These are phyloP conservation scores for Chlorella sp. DNA, from an alignment of 139 green algal genomes.

Conservation along the genomic window DNA sequence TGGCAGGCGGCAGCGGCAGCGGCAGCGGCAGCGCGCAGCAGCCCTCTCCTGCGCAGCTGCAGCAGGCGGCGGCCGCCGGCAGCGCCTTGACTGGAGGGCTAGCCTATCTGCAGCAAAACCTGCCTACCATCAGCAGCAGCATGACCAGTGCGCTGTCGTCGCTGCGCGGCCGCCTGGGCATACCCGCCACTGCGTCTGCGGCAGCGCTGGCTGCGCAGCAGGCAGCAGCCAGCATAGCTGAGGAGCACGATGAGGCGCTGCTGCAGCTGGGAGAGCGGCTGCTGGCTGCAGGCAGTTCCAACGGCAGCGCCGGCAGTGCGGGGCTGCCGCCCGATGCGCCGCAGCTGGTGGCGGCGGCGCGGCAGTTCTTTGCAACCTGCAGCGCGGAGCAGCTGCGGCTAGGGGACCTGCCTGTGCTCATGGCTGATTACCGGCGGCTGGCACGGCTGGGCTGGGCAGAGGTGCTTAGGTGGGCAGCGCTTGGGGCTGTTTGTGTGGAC, in stretches of 20 bases:
- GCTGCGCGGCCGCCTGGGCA: conserved; percentile 28
- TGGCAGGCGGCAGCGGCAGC: neutral
- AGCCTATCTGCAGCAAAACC: conserved; percentile 9
- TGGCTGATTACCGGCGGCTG: conserved; percentile 47
- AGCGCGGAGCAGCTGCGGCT: conserved; percentile 13
- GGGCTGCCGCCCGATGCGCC: neutral
- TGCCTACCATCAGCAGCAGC: neutral
- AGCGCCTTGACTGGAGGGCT: conserved; percentile 5
- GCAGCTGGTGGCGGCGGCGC: conserved; percentile 23
- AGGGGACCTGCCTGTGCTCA: conserved; percentile 30
- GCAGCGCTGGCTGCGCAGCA: conserved; percentile 13
- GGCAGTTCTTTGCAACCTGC: conserved; percentile 24
- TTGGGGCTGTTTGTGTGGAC: neutral
- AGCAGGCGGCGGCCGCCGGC: neutral
- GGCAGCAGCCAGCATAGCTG: neutral
- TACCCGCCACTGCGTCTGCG: conserved; percentile 1
- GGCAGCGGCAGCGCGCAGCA: neutral
- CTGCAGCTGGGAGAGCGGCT: conserved; percentile 29
- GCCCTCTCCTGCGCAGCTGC: neutral
- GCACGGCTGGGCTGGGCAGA: conserved; percentile 31
- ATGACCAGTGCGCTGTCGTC: conserved; percentile 22
- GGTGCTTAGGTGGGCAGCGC: conserved; percentile 8
- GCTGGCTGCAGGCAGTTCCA: neutral
- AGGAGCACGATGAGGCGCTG: conserved; percentile 27
- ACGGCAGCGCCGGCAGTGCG: neutral